A percentile compares a stretch with the other conserved stretches of the same genome.
phyloP scores from a whole-genome alignment of 2,329 filamentous ascomycete genomes.

The Orbilia oligospora region DNA sequence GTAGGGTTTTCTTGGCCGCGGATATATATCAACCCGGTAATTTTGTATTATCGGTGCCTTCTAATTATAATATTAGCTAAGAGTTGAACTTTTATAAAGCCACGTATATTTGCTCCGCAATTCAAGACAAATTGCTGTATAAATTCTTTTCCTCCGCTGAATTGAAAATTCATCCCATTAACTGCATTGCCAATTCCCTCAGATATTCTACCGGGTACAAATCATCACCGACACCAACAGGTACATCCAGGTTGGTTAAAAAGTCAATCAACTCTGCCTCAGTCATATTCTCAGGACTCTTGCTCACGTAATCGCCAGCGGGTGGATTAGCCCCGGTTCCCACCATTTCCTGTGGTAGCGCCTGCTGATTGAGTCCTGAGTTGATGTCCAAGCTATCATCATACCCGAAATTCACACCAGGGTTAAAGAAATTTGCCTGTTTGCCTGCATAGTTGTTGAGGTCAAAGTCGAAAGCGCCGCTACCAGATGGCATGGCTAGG shows the following conservation, averaged over 20 bases:
- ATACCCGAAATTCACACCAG: not conserved
- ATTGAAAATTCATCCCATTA: no score
- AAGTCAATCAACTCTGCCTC: conserved; percentile 1
- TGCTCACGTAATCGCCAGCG: not conserved
- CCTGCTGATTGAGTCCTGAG: not conserved
- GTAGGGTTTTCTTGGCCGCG: no score
- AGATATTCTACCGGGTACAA: not conserved
- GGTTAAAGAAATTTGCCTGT: not conserved
- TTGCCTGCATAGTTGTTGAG: not conserved
- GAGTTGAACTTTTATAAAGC: no score
- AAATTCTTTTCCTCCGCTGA: no score
- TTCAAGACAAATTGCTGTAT: no score
- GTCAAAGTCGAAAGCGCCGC: not conserved
- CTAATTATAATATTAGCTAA: no score
- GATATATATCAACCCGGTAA: no score
- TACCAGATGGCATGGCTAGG: not conserved
- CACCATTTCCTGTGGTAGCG: not conserved
- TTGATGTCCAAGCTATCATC: not conserved
- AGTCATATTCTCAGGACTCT: not conserved
- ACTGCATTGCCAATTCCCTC: not conserved
- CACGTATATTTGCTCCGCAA: no score
- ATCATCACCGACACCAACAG: not conserved
- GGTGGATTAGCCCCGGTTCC: not conserved
- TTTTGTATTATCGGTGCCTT: no score
- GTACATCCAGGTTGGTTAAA: not conserved